phyloP scores from a whole-genome alignment of 768 basidiomycete genomes.

The Russula griseocarnosa region DNA sequence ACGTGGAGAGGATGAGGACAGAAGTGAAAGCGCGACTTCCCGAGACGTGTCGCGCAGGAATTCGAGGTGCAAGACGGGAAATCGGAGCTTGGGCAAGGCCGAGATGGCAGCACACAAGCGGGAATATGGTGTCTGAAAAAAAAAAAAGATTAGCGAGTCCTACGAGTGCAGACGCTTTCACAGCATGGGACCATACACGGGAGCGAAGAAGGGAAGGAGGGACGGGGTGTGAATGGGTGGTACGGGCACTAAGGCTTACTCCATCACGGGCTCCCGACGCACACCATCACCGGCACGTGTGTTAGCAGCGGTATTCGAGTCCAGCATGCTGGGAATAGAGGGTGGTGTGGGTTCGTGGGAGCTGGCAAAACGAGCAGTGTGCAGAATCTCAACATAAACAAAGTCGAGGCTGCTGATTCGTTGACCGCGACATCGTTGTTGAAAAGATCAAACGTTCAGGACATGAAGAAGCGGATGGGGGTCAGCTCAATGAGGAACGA shows the following conservation, averaged over 20 bases:
- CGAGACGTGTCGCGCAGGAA: constrained; percentile 58
- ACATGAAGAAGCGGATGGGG: no score
- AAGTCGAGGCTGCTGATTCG: no score
- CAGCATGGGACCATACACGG: constrained; percentile 53
- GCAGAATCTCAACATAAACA: no score
- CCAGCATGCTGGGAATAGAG: constrained; percentile 71
- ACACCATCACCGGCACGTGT: not conserved
- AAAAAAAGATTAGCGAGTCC: constrained; percentile 43
- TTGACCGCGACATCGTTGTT: no score
- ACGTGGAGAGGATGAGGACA: constrained; percentile 69
- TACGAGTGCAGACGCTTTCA: constrained; percentile 41
- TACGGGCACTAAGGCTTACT: constrained; percentile 35
- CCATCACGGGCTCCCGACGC: constrained; percentile 34
- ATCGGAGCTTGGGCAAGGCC: constrained; percentile 56
- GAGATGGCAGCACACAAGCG: constrained; percentile 30
- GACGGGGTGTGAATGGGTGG: constrained; percentile 11
- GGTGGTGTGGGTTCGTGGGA: constrained; percentile 52
- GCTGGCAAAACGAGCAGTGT: constrained; percentile 35
- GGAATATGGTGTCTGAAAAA: constrained; percentile 34
- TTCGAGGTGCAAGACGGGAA: constrained; percentile 62
- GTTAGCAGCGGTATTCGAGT: constrained; percentile 28
- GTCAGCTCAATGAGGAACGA: no score
- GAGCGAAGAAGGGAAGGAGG: constrained; percentile 20
- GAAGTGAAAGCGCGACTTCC: constrained; percentile 47
- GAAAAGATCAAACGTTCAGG: no score